Percentiles rank a stretch among this genome's conserved stretches.
These are phyloP conservation scores for Tetracladium marchalianum DNA, from an alignment of 495 filamentous ascomycete species.

Conservation along the genomic window DNA sequence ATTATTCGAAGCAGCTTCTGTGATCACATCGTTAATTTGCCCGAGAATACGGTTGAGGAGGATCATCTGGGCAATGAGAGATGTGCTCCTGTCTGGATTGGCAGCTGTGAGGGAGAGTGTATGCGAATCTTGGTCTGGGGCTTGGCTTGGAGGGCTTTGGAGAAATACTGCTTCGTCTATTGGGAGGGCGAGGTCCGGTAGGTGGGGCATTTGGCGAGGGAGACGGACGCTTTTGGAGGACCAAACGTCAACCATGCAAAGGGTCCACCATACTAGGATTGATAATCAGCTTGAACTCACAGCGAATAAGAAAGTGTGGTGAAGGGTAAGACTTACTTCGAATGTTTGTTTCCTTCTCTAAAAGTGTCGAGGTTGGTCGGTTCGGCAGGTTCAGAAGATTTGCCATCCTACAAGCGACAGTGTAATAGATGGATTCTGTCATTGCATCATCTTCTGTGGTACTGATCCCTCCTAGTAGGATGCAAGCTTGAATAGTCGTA, in stretches of 20 bases:
- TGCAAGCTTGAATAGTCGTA: slow-evolving; percentile 27
- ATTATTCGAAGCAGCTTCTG: slow-evolving; percentile 9
- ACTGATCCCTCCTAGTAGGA: slow-evolving; percentile 25
- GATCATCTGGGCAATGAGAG: slow-evolving; percentile 27
- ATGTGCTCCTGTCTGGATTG: background rate
- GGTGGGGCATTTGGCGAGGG: slow-evolving; percentile 20
- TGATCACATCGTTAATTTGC: slow-evolving; percentile 27
- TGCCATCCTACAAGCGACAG: slow-evolving; percentile 20
- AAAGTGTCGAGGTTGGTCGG: background rate
- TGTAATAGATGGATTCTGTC: slow-evolving; percentile 20
- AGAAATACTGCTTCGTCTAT: slow-evolving; percentile 23
- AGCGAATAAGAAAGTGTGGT: background rate
- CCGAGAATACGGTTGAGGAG: slow-evolving; percentile 23
- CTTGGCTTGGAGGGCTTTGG: background rate
- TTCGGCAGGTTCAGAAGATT: slow-evolving; percentile 16
- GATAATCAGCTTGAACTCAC: background rate
- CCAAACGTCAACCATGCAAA: slow-evolving; percentile 36
- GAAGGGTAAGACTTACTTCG: slow-evolving; percentile 16
- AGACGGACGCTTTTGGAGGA: slow-evolving; percentile 26
- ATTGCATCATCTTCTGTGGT: slow-evolving; percentile 12
- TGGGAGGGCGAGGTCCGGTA: slow-evolving; percentile 19
- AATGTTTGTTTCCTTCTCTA: slow-evolving; percentile 18
- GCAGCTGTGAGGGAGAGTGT: background rate
- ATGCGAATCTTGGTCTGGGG: background rate
- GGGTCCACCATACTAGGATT: slow-evolving; percentile 29